These are phyloP conservation scores for Brassica hybrid DNA, from an alignment of 441 rosid genomes.

Conservation along the genomic window DNA sequence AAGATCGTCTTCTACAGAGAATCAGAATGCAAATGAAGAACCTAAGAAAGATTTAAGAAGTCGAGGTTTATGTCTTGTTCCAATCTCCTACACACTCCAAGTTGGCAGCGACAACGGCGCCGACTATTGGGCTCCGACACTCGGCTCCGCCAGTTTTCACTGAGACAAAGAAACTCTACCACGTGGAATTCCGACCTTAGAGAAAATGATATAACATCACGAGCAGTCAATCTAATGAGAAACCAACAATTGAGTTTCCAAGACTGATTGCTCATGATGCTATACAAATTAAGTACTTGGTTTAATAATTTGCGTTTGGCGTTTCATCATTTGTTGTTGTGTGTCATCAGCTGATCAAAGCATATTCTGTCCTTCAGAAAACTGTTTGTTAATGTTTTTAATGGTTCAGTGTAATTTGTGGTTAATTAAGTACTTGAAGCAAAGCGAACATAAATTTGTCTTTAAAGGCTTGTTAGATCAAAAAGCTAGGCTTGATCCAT, in stretches of 20 bases:
- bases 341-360: slow-evolving; percentile 24
- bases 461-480: no score
- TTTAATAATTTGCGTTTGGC: slow-evolving; percentile 27
- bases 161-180: slow-evolving; percentile 22
- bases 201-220: slow-evolving; percentile 83
- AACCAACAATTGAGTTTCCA: slow-evolving; percentile 44
- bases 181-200: slow-evolving; percentile 25
- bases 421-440: no score
- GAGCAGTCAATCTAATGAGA: slow-evolving; percentile 90
- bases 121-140: slow-evolving; percentile 90
- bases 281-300: slow-evolving; percentile 46
- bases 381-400: no score
- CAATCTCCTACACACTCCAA: slow-evolving; percentile 80
- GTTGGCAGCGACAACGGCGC: slow-evolving; percentile 91
- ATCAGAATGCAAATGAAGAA: slow-evolving; percentile 38
- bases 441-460: no score
- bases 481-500: no score
- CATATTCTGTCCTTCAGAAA: slow-evolving; percentile 31
- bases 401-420: no score
- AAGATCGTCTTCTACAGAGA: slow-evolving; percentile 45
- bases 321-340: slow-evolving; percentile 23
- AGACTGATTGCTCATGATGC: slow-evolving; percentile 99
- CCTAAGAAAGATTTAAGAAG: slow-evolving; percentile 72
- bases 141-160: slow-evolving; percentile 49
- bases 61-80: slow-evolving; percentile 93